Evolutionary conservation across 1,284 basidiomycete genomes (phyloP), one percentile per base, ranked within the genome.

Genomic region (Irpex lacteus): DNA sequence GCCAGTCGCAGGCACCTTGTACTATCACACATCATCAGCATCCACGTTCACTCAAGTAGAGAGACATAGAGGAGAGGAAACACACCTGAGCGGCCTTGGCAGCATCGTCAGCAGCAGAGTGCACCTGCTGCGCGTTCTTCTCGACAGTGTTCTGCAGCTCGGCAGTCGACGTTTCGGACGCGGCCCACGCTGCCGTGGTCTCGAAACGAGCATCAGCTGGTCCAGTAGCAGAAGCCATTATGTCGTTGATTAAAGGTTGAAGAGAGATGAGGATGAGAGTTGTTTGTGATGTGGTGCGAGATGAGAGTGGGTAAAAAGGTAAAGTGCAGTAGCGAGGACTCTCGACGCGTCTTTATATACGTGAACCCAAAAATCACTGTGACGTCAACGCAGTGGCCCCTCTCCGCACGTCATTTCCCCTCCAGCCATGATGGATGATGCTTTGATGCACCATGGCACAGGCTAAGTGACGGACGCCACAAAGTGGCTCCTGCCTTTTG

Each of bases 101-200:
- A 26, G 82, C 82, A 59, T 84, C 74, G 52, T 75, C 69, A 0
- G 84, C 85, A 5, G 74, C 85, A 6, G 77, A 72, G 36, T 81
- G 79, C 1, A 75, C 77, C n/a, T 77, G 71, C 32, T 80, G 76
- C 0, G 82, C 84, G 65, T 84, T 84, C 55, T 72, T 69, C 63
- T 80, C 80, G 3, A 79, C 73, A 66, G 77, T 57, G 75, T 75
- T 72, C 3, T 82, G 80, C 15, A 80, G 73, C 36, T 70, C 49
- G 9, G 71, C 44, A 57, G 75, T 83, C 2, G 82, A 80, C 1
- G 85, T 82, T 63, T 85, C 76, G 1, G 77, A 75, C 62, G 82
- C 80, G 5, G 82, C 82, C 62, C 78, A 73, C 1, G 80, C 83
- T 21, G 83, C 85, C 32, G 82, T 81, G 2, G 84, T 86, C 68